Evolutionary conservation across 352 stramenopile genomes (phyloP).

Genomic region (Lagenidium giganteum): DNA sequence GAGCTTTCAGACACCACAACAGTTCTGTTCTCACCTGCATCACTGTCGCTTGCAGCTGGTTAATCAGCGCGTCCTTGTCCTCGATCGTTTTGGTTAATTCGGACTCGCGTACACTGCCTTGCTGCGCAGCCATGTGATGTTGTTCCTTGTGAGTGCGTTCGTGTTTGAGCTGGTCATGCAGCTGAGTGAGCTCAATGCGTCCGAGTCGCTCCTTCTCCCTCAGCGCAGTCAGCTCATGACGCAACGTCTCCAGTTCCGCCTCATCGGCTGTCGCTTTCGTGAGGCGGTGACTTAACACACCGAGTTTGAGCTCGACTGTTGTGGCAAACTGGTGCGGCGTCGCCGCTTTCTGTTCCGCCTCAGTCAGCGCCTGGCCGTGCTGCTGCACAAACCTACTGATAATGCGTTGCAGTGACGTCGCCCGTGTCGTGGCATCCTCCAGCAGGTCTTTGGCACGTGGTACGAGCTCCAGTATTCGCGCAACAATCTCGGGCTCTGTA

Average conservation of each 20-base stretch:
- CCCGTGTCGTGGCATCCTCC: too few relatives aligned
- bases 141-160: conserved; percentile 13
- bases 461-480: too few relatives aligned
- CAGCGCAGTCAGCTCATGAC: not conserved
- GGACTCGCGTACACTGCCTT: conserved; percentile 22
- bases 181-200: conserved; percentile 19
- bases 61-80: conserved; percentile 21
- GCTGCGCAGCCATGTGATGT: too few relatives aligned
- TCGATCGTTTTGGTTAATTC: conserved; percentile 22
- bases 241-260: conserved; percentile 3
- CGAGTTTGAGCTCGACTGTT: conserved; percentile 5
- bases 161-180: conserved; percentile 17
- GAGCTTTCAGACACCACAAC: not conserved
- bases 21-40: conserved; percentile 6
- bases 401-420: too few relatives aligned
- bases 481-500: too few relatives aligned
- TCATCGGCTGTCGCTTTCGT: conserved; percentile 6
- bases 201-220: conserved; percentile 8
- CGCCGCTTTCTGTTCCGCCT: too few relatives aligned
- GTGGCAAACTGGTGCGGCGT: too few relatives aligned
- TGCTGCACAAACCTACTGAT: too few relatives aligned
- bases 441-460: too few relatives aligned
- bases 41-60: conserved; percentile 20
- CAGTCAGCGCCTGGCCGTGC: too few relatives aligned
- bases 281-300: conserved; percentile 11